Evolutionary conservation across 2,329 filamentous ascomycete genomes (phyloP).

Genomic region (Colletotrichum karsti): DNA sequence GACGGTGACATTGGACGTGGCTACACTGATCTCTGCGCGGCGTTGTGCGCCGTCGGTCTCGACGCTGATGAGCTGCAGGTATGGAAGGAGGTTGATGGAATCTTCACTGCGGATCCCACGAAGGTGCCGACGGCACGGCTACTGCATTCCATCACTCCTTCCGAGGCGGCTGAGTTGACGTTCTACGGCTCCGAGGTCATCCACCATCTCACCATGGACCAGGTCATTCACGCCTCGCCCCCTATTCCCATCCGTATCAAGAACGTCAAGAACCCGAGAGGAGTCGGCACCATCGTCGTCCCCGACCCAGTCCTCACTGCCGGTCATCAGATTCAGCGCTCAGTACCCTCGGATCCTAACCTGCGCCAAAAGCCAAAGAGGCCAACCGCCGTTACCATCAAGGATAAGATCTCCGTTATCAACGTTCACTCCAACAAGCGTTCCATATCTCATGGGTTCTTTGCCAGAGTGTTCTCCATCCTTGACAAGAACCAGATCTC

Average conservation of each 20-base stretch:
- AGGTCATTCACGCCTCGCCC: conserved; percentile 81
- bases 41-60: conserved; percentile 89
- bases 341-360: conserved; percentile 45
- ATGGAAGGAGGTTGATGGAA: conserved; percentile 99
- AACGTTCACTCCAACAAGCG: conserved; percentile 99
- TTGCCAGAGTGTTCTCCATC: conserved; percentile 92
- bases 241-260: conserved; percentile 90
- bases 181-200: conserved; percentile 97
- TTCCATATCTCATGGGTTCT: conserved; percentile 94
- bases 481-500: conserved; percentile 87
- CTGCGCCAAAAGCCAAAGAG: conserved; percentile 73
- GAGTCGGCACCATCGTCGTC: conserved; percentile 82
- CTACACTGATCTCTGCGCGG: conserved; percentile 96
- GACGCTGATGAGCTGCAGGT: conserved; percentile 90
- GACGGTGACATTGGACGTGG: conserved; percentile 90
- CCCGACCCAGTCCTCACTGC: conserved; percentile 72
- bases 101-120: conserved; percentile 84
- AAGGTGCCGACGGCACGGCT: conserved; percentile 94
- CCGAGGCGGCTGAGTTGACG: conserved; percentile 94
- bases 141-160: conserved; percentile 88
- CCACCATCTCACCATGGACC: conserved; percentile 98
- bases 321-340: conserved; percentile 66
- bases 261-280: conserved; percentile 87
- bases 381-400: conserved; percentile 93
- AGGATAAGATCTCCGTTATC: conserved; percentile 94